Evolutionary conservation across 2,329 filamentous ascomycete species (phyloP).

Genomic region (Colletotrichum australisinense): DNA sequence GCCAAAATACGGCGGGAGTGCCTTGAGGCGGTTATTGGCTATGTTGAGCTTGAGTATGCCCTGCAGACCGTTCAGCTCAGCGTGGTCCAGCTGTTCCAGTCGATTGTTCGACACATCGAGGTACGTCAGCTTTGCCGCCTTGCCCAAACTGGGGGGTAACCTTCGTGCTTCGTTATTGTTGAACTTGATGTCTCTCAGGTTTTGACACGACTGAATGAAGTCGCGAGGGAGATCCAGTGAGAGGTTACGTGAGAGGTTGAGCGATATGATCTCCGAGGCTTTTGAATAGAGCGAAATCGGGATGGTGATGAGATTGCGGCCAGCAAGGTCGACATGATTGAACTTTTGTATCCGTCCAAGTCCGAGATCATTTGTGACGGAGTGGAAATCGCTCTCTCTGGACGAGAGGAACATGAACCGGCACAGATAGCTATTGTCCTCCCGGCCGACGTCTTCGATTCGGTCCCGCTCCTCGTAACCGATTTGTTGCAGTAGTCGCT

Average conservation of each 20-base stretch:
- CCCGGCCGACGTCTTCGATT: slow-evolving; percentile 92
- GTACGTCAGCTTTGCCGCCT: slow-evolving; percentile 85
- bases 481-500: slow-evolving; percentile 88
- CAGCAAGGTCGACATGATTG: slow-evolving; percentile 92
- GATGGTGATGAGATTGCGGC: slow-evolving; percentile 92
- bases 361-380: slow-evolving; percentile 75
- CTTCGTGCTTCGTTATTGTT: slow-evolving; percentile 93
- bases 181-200: slow-evolving; percentile 94
- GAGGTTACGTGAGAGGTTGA: slow-evolving; percentile 93
- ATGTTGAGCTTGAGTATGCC: slow-evolving; percentile 90
- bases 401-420: slow-evolving; percentile 95
- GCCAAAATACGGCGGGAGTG: slow-evolving; percentile 84
- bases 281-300: slow-evolving; percentile 94
- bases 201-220: slow-evolving; percentile 93
- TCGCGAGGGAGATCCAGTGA: slow-evolving; percentile 94
- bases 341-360: slow-evolving; percentile 89
- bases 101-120: slow-evolving; percentile 96
- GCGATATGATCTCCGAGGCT: slow-evolving; percentile 89
- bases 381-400: slow-evolving; percentile 84
- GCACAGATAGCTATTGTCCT: slow-evolving; percentile 97
- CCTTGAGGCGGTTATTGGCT: slow-evolving; percentile 89
- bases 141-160: slow-evolving; percentile 84
- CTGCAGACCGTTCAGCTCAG: slow-evolving; percentile 79
- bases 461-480: slow-evolving; percentile 89
- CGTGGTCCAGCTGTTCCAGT: slow-evolving; percentile 86